These are phyloP conservation scores for Naganishia antarctica DNA, from an alignment of 768 basidiomycete genomes.

Conservation along the genomic window DNA sequence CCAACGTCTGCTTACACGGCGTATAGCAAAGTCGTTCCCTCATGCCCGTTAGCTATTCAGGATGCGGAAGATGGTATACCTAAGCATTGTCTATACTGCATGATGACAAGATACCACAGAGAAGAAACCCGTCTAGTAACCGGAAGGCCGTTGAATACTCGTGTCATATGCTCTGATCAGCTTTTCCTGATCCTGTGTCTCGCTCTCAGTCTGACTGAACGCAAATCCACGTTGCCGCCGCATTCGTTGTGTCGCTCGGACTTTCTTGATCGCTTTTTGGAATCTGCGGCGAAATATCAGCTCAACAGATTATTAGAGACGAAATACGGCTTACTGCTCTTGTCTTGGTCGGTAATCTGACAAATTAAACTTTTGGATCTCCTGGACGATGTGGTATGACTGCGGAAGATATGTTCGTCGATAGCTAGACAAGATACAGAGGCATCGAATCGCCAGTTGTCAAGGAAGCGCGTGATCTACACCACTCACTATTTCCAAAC, in stretches of 20 bases:
- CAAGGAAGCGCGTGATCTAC: neutral
- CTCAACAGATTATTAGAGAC: conserved; percentile 1
- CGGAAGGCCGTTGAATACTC: conserved; percentile 46
- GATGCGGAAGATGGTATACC: too few species aligned
- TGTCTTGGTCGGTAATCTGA: conserved; percentile 94
- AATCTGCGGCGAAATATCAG: conserved; percentile 57
- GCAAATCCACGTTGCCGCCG: conserved; percentile 94
- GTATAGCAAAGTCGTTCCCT: too few species aligned
- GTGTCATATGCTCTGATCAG: conserved; percentile 53
- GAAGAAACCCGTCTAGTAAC: conserved; percentile 35
- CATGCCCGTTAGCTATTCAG: too few species aligned
- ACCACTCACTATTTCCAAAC: conserved; percentile 90
- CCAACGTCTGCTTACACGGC: too few species aligned
- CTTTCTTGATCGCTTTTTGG: conserved; percentile 99
- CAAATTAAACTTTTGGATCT: conserved; percentile 98
- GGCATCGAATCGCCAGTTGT: neutral
- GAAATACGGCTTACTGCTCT: conserved; percentile 64
- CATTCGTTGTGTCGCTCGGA: conserved; percentile 96
- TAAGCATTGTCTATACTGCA: too few species aligned
- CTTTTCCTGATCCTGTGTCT: conserved; percentile 72
- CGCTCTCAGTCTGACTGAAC: conserved; percentile 91
- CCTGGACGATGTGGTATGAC: conserved; percentile 97
- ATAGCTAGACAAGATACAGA: conserved; percentile 57
- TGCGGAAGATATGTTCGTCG: conserved; percentile 80
- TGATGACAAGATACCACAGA: neutral